Evolutionary conservation across 208 protist genomes (phyloP), one percentile per base, ranked within the genome.

Genomic region (Leishmania tropica): DNA sequence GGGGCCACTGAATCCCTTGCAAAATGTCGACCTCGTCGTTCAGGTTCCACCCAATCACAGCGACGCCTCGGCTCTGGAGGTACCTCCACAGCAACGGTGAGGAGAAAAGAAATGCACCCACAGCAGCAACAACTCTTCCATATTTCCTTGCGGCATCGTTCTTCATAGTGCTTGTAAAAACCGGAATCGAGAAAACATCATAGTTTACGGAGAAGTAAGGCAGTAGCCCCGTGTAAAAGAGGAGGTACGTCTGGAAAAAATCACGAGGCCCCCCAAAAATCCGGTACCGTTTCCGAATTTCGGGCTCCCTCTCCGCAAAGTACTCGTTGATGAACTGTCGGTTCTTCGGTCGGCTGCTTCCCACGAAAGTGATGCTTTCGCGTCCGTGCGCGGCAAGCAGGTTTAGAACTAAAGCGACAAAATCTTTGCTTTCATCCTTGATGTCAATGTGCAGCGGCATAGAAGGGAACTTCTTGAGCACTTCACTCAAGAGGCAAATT

Each of bases 401-500:
- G 68, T 94, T 83, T 8, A 96, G 60, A 35, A 97, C 91, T 1
- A 72, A 75, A 13, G 82, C 78, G 3, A 89, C 89, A 79, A 93
- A 88, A 15, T 86, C 85, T 71, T 82, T 82, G 40, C 87, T 75
- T 47, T 75, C 71, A 71, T 85, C 91, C 71, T 97, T 96, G 58
- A 96, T 94, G 79, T 97, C 94, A 37, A 97, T 80, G 76, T 97
- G 92, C 40, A 96, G 60, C 5, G 91, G 91, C n/a, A 89, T 75
- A 24, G 76, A 48, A 0, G 89, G 89, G n/a, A 96, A 86, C 19
- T 51, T 71, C 7, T 96, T 87, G 54, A 96, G 93, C 19, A 97
- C 92, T 71, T 97, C 91, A 13, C 48, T 79, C n/a, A 97, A 78
- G 35, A 95, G 83, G 70, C 92, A 96, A 13, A 96, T 28, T 35